Evolutionary conservation across 1,284 basidiomycete species (phyloP).

Genomic region (Papiliotrema terrestris): DNA sequence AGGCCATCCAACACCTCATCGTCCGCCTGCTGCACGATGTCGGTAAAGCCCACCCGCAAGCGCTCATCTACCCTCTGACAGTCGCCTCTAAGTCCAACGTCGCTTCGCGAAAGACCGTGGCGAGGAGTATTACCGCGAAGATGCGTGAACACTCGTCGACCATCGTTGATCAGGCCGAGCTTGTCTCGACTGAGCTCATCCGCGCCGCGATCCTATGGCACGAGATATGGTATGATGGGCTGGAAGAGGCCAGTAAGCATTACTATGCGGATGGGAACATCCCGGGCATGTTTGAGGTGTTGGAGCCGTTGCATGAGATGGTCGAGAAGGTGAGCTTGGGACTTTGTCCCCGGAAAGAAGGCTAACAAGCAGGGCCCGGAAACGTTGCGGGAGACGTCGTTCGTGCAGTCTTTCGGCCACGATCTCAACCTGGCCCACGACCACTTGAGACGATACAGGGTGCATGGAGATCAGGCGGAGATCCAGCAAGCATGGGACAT

Average conservation of each 20-base stretch:
- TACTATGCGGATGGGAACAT: conserved; percentile 99
- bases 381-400: conserved; percentile 92
- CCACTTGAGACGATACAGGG: conserved; percentile 80
- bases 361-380: conserved; percentile 67
- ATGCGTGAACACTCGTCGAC: conserved; percentile 88
- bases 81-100: conserved; percentile 97
- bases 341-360: not conserved
- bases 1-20: conserved; percentile 84
- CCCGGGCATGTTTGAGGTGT: conserved; percentile 94
- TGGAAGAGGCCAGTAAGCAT: conserved; percentile 94
- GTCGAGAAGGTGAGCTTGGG: conserved; percentile 70
- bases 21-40: conserved; percentile 87
- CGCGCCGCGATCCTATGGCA: conserved; percentile 99
- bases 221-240: conserved; percentile 97
- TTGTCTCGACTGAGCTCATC: conserved; percentile 93
- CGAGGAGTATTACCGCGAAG: conserved; percentile 82
- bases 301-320: conserved; percentile 92
- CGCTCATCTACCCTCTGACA: conserved; percentile 94
- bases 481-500: conserved; percentile 99
- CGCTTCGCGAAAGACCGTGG: conserved; percentile 73
- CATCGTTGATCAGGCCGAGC: conserved; percentile 89
- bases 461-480: conserved; percentile 82
- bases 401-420: conserved; percentile 89
- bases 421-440: conserved; percentile 94
- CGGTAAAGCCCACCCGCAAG: conserved; percentile 95